Base-by-base conservation (phyloP, 2,329 filamentous ascomycete genomes). In the Colletotrichum lupini region DNA sequence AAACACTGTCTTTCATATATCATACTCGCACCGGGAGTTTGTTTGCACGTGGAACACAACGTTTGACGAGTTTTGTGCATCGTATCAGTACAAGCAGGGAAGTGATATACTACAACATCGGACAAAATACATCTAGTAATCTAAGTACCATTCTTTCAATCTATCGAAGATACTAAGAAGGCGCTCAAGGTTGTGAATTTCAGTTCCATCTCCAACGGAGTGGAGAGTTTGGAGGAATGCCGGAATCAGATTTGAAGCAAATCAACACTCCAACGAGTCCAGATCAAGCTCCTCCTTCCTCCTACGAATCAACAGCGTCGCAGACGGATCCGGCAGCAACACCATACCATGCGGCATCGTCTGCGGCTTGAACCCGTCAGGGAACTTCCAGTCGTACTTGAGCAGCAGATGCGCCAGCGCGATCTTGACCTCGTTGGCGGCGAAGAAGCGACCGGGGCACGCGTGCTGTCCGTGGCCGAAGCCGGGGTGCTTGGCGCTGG, bases 381-480 rank as follows among this genome's bases (percentile, higher is more conserved):
- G 37, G 2, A 74, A 65, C 55, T 74, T 74, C 75, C 73, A 76
- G 32, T 83, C 81, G 72, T 80, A 83, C 68, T 78, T 79, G 60
- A 78, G 67, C 24, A 83, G 52, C 4, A 83, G 16, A 56, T 80
- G 77, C 66, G 77, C 75, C 52, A 82, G 57, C n/a, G 78, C 46
- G 35, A 83, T 75, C 76, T 84, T 83, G 32, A 84, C 77, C 76
- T 83, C 79, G 67, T 81, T 80, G 11, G 76, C 77, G 1, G 82
- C 82, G 75, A 83, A 83, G 73, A 82, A 83, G 12, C 82, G 75
- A 0, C 83, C 83, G 1, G 83, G 83, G 72, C 82, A 84, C 1
- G 82, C 79, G 62, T 83, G 81, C 11, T 75, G 75, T 2, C 83
- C 83, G 60, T 83, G 77, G 1, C 83, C 83, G 58, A 84, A 85